Evolutionary conservation across 768 basidiomycete genomes (phyloP).

Genomic region (Tephrocybe sp.): DNA sequence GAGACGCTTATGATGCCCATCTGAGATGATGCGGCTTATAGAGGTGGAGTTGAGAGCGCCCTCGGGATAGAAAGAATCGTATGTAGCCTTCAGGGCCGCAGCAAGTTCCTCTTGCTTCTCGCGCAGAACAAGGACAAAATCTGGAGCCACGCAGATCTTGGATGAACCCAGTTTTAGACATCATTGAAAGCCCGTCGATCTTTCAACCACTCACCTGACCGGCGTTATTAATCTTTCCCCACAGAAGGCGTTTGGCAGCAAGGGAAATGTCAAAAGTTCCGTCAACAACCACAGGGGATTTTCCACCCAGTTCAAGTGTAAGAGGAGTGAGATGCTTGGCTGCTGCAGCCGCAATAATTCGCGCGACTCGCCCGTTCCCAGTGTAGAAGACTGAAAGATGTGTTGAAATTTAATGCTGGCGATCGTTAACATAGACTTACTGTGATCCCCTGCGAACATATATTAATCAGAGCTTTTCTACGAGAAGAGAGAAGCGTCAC

Average conservation of each 20-base stretch:
- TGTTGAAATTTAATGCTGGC: neutral
- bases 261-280: conserved; percentile 31
- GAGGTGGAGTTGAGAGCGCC: conserved; percentile 44
- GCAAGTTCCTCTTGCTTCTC: conserved; percentile 48
- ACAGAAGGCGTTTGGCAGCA: conserved; percentile 64
- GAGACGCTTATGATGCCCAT: conserved; percentile 54
- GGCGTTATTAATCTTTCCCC: conserved; percentile 64
- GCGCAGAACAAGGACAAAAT: conserved; percentile 41
- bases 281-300: conserved; percentile 47
- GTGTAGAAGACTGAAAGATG: conserved; percentile 41
- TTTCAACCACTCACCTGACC: conserved; percentile 60
- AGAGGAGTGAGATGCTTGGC: conserved; percentile 54
- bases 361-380: conserved; percentile 43
- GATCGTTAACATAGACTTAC: conserved; percentile 9
- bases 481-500: neutral
- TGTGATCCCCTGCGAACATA: conserved; percentile 30
- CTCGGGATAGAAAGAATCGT: conserved; percentile 52
- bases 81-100: conserved; percentile 40
- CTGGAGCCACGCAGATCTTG: conserved; percentile 64
- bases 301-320: conserved; percentile 58
- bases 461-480: no score
- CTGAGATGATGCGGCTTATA: conserved; percentile 54
- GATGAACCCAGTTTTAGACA: no score
- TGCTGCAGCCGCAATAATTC: conserved; percentile 51
- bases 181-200: no score